Evolutionary conservation across 805 yeast species (phyloP), one percentile per base, ranked within the genome.

Genomic region (Metschnikowia amazonensis): DNA sequence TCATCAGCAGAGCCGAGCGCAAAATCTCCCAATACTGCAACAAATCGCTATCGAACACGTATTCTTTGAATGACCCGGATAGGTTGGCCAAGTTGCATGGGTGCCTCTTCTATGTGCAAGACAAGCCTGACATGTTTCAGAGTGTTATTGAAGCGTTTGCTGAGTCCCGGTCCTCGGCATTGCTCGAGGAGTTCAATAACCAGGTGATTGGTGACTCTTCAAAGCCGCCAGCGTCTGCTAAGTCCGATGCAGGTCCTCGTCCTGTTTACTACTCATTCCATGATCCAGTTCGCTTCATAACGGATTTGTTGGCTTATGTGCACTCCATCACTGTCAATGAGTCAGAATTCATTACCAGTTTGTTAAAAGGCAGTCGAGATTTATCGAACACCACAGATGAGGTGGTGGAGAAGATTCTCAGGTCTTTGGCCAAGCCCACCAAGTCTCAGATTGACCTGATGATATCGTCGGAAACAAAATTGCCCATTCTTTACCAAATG

Each of bases 311-410:
- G 31, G 98, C 98, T 0, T 86, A 86, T 69, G 75, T 89, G 1
- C 97, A 94, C 60, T 79, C 90, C 1, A 75, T 87, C 4, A 82
- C 89, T 25, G 95, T 89, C 3, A 87, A 88, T 64, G 99, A 94
- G 63, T 75, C 81, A 33, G 99, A 94, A 59, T 73, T 84, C 25
- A 74, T 92, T 4, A 74, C 74, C 7, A 74, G 81, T 16, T 65
- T 92, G 42, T 82, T 92, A 49, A 45, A 43, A n/a, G 38, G 41
- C 17, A 44, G 37, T 17, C 69, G 64, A 29, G 35, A 40, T 33
- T 62, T 70, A 35, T 67, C 72, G 18, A 41, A 55, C 31, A 53
- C 62, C 16, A 53, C 62, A 45, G 47, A 49, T 38, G 60, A 67
- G 2, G 69, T 79, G 11, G 74, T 78, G 4, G 77, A 77, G 44